Base-by-base conservation (phyloP, 176 grass and related monocot species). In the Carex parvula region DNA sequence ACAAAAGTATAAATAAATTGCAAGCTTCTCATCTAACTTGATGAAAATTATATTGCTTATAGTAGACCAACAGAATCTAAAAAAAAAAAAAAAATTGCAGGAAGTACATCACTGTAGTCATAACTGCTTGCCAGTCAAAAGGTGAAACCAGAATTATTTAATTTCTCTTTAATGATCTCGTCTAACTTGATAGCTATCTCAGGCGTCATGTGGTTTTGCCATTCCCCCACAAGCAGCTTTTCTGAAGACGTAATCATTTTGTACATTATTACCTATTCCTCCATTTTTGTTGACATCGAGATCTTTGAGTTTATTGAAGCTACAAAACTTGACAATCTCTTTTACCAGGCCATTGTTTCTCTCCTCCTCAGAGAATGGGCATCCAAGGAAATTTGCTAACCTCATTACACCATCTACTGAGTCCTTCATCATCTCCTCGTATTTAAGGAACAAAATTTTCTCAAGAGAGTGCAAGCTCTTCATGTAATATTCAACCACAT, bases 351-450 rank as follows among this genome's bases (percentile, higher is more conserved):
- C 70, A 9, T 52, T 26, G 8, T 48, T 79, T 6, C 30, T 14
- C 74, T 79, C 74, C n/a, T n/a, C n/a, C 11, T 79, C 74, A 53
- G 74, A 79, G 16, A 79, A 79, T 8, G 74, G 54, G 29, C 54
- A 71, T 46, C 16, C 37, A 1, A 71, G 0, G 3, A 71, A 71
- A 2, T 50, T 46, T 20, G 41, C 69, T 30, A 79, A 5, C 18
- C 17, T 79, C 16, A 32, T 59, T 3, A 53, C 74, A 17, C 22
- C 42, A 17, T 35, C n/a, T 8, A 53, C 15, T 1, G 74, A 48
- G 4, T 79, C 20, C 11, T 79, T 44, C 0, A 84, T 41, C 81
- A 88, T 78, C 6, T 84, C 81, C 58, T 88, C 81, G 46, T 88
- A 88, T 3, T 64, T 33, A 1, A 88, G n/a, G 32, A 1, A 33